Evolutionary conservation across 108 stramenopile genomes (phyloP).

Genomic region (Poteriospumella lacustris): DNA sequence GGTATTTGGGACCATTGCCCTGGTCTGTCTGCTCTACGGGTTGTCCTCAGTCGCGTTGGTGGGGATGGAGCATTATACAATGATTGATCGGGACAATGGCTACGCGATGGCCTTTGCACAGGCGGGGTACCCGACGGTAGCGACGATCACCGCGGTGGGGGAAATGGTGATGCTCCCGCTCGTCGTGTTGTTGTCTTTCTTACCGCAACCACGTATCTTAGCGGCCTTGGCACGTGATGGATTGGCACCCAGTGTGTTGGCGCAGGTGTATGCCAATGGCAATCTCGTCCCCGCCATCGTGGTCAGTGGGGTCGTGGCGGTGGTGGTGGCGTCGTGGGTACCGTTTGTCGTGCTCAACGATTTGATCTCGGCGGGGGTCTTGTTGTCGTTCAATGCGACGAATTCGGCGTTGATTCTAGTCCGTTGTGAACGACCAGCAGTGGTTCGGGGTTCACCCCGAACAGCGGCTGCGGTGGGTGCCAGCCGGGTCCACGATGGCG

Average conservation of each 20-base stretch:
- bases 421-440: not conserved
- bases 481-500: too few species aligned
- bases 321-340: conserved; percentile 68
- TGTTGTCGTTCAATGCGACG: conserved; percentile 46
- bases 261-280: conserved; percentile 57
- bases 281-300: conserved; percentile 64
- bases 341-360: conserved; percentile 73
- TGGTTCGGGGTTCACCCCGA: too few species aligned
- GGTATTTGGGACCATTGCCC: conserved; percentile 63
- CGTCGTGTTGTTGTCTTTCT: conserved; percentile 75
- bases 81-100: conserved; percentile 61
- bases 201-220: conserved; percentile 79
- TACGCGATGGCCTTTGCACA: conserved; percentile 67
- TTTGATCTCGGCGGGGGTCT: conserved; percentile 67
- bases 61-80: conserved; percentile 69
- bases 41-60: conserved; percentile 68
- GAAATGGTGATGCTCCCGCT: conserved; percentile 79
- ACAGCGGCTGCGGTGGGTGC: too few species aligned
- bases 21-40: conserved; percentile 67
- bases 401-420: conserved; percentile 30
- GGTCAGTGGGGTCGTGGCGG: conserved; percentile 66
- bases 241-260: conserved; percentile 69
- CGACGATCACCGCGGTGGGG: conserved; percentile 58
- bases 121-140: conserved; percentile 57
- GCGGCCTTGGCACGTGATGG: conserved; percentile 78